Evolutionary conservation across 1,284 basidiomycete genomes (phyloP).

Genomic region (Sanguinoderma infundibulare): DNA sequence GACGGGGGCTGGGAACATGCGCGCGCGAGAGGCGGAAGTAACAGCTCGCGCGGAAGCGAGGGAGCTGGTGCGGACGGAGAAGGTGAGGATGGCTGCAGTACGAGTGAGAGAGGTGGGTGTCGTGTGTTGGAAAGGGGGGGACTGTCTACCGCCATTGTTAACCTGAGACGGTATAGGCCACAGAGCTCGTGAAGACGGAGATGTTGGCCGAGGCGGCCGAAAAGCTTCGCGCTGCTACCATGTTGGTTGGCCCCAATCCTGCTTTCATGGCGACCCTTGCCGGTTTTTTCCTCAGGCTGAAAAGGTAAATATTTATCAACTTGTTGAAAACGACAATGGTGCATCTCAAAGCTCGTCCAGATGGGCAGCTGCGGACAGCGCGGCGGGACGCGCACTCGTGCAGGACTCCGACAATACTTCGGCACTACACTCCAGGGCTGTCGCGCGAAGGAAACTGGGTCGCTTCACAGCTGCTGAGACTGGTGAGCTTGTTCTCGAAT

Average conservation of each 20-base stretch:
- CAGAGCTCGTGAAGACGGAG: constrained; percentile 26
- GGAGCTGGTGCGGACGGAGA: no score
- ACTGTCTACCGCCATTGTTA: no score
- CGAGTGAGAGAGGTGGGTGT: no score
- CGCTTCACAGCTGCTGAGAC: constrained; percentile 41
- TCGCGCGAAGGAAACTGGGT: constrained; percentile 44
- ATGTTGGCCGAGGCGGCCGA: constrained; percentile 28
- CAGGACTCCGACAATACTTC: constrained; percentile 46
- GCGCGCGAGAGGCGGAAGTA: no score
- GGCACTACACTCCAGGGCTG: constrained; percentile 47
- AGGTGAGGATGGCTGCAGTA: no score
- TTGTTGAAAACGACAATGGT: no score
- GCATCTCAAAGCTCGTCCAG: no score
- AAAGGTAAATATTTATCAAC: no score
- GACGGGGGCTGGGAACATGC: no score
- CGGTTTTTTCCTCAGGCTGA: constrained; percentile 43
- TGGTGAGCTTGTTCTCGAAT: constrained; percentile 33
- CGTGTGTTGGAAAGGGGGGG: no score
- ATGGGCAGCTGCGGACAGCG: constrained; percentile 47
- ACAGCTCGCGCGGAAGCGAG: no score
- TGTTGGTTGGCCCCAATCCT: constrained; percentile 29
- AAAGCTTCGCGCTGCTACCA: constrained; percentile 30
- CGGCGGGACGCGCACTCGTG: constrained; percentile 44
- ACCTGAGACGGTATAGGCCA: constrained; percentile 24
- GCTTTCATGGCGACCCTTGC: constrained; percentile 47